A percentile compares a stretch with the other conserved stretches of the same genome.
Conservation (phyloP, 2,329 filamentous ascomycete species). For the Aspergillus terreus region DNA sequence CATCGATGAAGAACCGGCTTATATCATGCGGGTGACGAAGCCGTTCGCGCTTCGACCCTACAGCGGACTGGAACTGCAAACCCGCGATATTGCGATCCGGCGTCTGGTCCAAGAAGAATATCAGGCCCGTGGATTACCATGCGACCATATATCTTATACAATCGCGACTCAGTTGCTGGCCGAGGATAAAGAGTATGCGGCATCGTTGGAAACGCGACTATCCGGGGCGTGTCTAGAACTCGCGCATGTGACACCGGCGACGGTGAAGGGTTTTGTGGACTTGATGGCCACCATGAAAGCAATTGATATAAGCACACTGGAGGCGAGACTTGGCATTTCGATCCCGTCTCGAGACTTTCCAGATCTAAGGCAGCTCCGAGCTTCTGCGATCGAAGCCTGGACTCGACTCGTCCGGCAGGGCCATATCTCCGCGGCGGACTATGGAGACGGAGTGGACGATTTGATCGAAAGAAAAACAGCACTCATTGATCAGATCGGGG, state of each 20-base stretch:
- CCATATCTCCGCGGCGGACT: too few species aligned
- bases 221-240: background rate
- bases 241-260: background rate
- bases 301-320: background rate
- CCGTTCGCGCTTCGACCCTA: background rate
- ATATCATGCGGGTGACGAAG: conserved; percentile 1
- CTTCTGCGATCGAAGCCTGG: background rate
- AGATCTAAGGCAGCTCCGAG: background rate
- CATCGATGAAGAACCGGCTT: background rate
- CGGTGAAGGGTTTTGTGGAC: background rate
- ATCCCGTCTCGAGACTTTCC: background rate
- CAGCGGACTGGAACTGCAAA: background rate
- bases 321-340: background rate
- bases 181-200: background rate
- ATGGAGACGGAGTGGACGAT: background rate
- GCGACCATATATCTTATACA: background rate
- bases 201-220: background rate
- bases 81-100: background rate
- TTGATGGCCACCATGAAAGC: background rate
- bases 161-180: background rate
- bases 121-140: background rate
- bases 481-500: background rate
- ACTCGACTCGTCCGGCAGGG: background rate
- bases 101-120: background rate
- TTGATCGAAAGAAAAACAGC: background rate